A percentile compares a stretch with the other conserved stretches of the same genome.
Conservation (phyloP, 768 basidiomycete species). For the Lactarius psammicola region DNA sequence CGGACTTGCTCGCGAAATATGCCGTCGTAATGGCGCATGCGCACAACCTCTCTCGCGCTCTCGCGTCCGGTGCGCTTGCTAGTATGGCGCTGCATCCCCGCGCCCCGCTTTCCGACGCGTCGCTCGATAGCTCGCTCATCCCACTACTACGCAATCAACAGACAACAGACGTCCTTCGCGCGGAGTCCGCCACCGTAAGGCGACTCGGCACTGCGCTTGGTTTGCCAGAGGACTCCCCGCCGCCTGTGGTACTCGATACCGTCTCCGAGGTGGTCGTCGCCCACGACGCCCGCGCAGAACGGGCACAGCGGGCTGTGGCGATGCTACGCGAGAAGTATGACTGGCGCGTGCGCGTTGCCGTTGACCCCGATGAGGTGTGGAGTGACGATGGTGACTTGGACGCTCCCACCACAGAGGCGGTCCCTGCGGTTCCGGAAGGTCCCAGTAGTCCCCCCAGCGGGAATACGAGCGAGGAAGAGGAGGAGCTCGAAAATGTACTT, state of each 20-base stretch:
- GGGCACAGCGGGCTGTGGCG: conserved; percentile 74
- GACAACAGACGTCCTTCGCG: conserved; percentile 68
- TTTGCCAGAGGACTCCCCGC: conserved; percentile 47
- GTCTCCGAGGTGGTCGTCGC: conserved; percentile 50
- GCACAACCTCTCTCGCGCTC: conserved; percentile 67
- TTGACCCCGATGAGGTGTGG: conserved; percentile 68
- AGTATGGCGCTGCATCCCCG: conserved; percentile 67
- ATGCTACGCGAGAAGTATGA: conserved; percentile 80
- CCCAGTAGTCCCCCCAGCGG: conserved; percentile 44
- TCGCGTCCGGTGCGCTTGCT: conserved; percentile 59
- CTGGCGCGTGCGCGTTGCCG: conserved; percentile 78
- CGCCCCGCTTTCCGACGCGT: conserved; percentile 54
- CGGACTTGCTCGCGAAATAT: conserved; percentile 84
- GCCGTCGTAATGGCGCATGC: conserved; percentile 81
- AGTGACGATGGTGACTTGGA: conserved; percentile 70
- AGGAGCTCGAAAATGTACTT: conserved; percentile 29
- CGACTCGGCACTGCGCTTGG: conserved; percentile 50
- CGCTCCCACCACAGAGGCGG: conserved; percentile 42
- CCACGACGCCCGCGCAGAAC: conserved; percentile 73
- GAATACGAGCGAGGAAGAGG: conserved; percentile 29
- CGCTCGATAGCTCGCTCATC: conserved; percentile 71
- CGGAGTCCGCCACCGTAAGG: conserved; percentile 71
- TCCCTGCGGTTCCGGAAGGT: conserved; percentile 73
- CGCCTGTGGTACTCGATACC: conserved; percentile 32
- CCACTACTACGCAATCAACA: conserved; percentile 77